These are phyloP conservation scores for Salix viminalis DNA, from an alignment of 345 rosid genomes.

Conservation along the genomic window DNA sequence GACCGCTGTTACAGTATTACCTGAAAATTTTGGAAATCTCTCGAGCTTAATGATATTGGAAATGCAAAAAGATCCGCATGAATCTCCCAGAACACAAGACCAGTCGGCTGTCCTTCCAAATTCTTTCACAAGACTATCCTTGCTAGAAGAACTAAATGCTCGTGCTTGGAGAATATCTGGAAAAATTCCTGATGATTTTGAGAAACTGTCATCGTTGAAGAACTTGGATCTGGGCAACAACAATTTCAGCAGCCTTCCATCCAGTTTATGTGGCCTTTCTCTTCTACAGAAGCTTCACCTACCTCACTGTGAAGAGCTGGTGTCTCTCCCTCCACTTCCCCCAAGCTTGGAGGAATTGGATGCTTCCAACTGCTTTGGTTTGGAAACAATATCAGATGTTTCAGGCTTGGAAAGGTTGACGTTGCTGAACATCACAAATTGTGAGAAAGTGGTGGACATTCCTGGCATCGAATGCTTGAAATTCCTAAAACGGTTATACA, in stretches of 20 bases:
- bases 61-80: constrained; percentile 31
- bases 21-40: constrained; percentile 44
- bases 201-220: constrained; percentile 36
- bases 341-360: constrained; percentile 34
- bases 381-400: constrained; percentile 31
- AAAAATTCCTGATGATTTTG: constrained; percentile 45
- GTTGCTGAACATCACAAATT: constrained; percentile 35
- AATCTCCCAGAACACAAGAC: neutral
- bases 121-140: constrained; percentile 38
- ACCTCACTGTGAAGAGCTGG: constrained; percentile 33
- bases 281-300: constrained; percentile 32
- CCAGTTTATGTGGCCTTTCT: constrained; percentile 42
- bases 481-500: constrained; percentile 33
- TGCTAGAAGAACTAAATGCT: constrained; percentile 41
- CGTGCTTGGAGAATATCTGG: constrained; percentile 41
- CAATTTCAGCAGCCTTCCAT: constrained; percentile 42
- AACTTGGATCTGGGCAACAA: constrained; percentile 33
- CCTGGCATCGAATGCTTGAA: constrained; percentile 43
- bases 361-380: constrained; percentile 35
- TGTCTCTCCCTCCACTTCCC: constrained; percentile 46
- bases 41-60: constrained; percentile 31
- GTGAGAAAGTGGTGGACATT: constrained; percentile 37
- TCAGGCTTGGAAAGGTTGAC: constrained; percentile 26
- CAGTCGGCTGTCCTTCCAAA: constrained; percentile 20
- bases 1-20: constrained; percentile 40